Percentiles rank a stretch among this genome's conserved stretches.
phyloP scores from a whole-genome alignment of 176 grass and related monocot species.

The Alopecurus myosuroides region DNA sequence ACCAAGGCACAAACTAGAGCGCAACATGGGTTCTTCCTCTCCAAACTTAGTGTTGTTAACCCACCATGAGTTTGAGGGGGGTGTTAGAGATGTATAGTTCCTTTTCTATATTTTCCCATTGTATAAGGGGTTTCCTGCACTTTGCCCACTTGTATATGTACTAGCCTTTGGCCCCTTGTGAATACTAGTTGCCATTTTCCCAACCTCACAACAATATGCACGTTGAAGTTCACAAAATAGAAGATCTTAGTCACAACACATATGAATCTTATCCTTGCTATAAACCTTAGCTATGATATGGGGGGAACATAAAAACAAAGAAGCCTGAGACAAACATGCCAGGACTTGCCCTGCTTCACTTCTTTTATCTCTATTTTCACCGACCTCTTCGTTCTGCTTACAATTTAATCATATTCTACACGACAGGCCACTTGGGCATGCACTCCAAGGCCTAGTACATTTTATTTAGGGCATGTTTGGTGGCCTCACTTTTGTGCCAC shows the following conservation, averaged over 20 bases:
- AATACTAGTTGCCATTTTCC: too few relatives aligned
- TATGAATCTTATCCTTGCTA: slow-evolving; percentile 5
- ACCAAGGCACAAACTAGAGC: too few relatives aligned
- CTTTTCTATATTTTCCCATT: too few relatives aligned
- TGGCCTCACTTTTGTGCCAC: neutral
- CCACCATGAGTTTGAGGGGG: too few relatives aligned
- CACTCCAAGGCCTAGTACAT: neutral
- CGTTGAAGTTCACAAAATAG: slow-evolving; percentile 4
- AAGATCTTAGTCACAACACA: neutral
- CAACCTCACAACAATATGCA: too few relatives aligned
- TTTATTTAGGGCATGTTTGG: neutral
- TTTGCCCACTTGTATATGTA: too few relatives aligned
- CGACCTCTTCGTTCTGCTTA: neutral
- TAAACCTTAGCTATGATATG: neutral
- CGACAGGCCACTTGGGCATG: neutral
- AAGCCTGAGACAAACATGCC: neutral
- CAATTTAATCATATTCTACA: neutral
- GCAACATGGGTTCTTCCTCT: too few relatives aligned
- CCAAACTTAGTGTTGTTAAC: too few relatives aligned
- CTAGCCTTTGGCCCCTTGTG: too few relatives aligned
- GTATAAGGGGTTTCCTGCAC: too few relatives aligned
- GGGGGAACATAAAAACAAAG: neutral
- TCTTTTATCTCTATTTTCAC: neutral
- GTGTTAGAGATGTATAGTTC: too few relatives aligned
- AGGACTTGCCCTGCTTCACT: neutral